Evolutionary conservation across 257 asterid genomes (phyloP).

Genomic region (Lycium barbarum): DNA sequence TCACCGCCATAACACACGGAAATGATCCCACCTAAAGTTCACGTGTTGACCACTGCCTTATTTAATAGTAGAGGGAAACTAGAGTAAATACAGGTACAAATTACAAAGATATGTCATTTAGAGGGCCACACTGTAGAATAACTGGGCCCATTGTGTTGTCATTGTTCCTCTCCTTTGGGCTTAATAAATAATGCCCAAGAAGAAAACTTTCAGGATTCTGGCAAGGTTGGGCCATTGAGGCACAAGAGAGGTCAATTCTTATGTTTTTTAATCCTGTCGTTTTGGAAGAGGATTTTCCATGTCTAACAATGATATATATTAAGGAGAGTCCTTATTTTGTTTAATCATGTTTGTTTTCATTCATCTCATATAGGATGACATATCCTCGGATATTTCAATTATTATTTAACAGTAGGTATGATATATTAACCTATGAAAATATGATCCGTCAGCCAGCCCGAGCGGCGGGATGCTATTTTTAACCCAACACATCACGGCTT

Average conservation of each 20-base stretch:
- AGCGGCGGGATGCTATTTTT: too few species aligned
- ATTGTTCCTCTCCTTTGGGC: not conserved
- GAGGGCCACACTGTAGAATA: not conserved
- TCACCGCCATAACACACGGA: conserved; percentile 48
- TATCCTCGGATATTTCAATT: too few species aligned
- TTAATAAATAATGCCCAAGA: not conserved
- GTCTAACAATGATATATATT: too few species aligned
- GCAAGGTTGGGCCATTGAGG: not conserved
- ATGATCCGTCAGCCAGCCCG: too few species aligned
- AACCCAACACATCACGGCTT: too few species aligned
- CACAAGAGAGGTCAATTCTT: not conserved
- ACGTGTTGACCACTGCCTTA: conserved; percentile 6
- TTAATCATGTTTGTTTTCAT: too few species aligned
- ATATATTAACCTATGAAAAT: too few species aligned
- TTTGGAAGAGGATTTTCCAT: too few species aligned
- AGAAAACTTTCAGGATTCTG: not conserved
- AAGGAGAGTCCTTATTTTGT: too few species aligned
- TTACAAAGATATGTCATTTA: not conserved
- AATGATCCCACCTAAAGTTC: not conserved
- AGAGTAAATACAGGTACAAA: not conserved
- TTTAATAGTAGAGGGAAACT: not conserved
- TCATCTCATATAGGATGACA: too few species aligned
- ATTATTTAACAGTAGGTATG: too few species aligned
- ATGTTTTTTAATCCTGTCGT: too few species aligned
- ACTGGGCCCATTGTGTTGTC: not conserved